Evolutionary conservation across 306 rosid species (phyloP).

Genomic region (Dalbergia cultrata): DNA sequence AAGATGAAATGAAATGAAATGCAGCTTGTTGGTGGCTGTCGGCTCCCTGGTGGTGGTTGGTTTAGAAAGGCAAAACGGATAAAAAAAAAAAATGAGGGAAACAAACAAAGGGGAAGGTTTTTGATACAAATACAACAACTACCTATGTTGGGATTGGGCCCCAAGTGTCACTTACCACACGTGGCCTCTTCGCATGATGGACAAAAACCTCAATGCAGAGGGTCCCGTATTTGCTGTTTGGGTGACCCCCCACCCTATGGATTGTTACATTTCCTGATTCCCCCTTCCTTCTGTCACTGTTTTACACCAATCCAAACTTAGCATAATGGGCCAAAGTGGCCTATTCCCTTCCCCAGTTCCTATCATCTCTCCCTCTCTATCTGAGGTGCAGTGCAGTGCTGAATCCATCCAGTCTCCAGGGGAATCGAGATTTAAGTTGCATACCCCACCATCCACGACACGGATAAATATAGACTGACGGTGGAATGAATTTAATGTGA

Average conservation of each 20-base stretch:
- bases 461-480: neutral
- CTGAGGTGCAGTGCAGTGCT: neutral
- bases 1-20: neutral
- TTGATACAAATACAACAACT: slow-evolving; percentile 30
- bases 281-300: neutral
- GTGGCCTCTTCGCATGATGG: slow-evolving; percentile 39
- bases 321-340: neutral
- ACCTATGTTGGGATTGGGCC: slow-evolving; percentile 30
- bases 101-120: neutral
- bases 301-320: neutral
- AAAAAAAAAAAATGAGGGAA: neutral
- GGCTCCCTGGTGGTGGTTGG: slow-evolving; percentile 31
- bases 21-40: slow-evolving; percentile 19
- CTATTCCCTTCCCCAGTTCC: neutral
- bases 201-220: slow-evolving; percentile 19
- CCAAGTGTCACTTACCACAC: slow-evolving; percentile 48
- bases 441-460: neutral
- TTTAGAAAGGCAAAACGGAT: neutral
- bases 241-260: slow-evolving; percentile 9
- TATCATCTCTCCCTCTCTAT: neutral
- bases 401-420: neutral
- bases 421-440: neutral
- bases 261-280: neutral
- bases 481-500: neutral
- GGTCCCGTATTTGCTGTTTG: neutral